Base-by-base conservation (phyloP, 2,329 filamentous ascomycete species). In the Fusarium domesticum region DNA sequence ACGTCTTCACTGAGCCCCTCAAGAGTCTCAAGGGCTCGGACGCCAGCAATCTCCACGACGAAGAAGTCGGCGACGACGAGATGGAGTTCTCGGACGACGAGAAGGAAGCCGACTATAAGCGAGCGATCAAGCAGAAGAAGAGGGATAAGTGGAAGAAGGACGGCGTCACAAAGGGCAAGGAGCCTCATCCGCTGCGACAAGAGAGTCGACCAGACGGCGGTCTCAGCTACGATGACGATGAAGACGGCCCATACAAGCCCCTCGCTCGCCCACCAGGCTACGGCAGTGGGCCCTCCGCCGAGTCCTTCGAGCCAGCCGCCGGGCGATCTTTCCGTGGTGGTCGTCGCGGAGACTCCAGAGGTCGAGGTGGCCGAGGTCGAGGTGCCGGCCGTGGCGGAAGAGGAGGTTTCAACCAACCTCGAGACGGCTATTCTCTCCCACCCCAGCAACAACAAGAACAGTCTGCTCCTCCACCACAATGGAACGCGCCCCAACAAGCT, bases 11-110 rank as follows among this genome's bases (percentile, higher is more conserved):
- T 0, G 80, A 93, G 64, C 82, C 85, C 6, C 72, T 97, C 45
- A 87, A 85, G 66, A 78, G 76, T 40, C 64, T 86, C 59, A 97
- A 95, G 70, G 89, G 90, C 47, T 93, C 89, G 8, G 93, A 98
- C 66, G 92, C 93, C 7, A 95, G 89, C 39, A 97, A 97, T 63
- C 77, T 96, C 42, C 87, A 96, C 66, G 93, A 97, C 56, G 93
- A 98, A 65, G 92, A 97, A 69, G 78, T 90, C 6, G 83, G 72
- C 14, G 85, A 87, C 23, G 88, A 95, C 30, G 92, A 97, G 64
- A 80, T 89, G 57, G 93, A 97, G 63, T 97, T 97, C 65, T 96
- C 92, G 0, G 93, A 98, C 56, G 93, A 98, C 59, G 93, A 98
- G 68, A 87, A 88, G 56, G 93, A 98, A 67, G 85, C 86, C 6